Evolutionary conservation across 129 eudicot genomes (phyloP), one percentile per base, ranked within the genome.

Genomic region (Pittosporum tobira): DNA sequence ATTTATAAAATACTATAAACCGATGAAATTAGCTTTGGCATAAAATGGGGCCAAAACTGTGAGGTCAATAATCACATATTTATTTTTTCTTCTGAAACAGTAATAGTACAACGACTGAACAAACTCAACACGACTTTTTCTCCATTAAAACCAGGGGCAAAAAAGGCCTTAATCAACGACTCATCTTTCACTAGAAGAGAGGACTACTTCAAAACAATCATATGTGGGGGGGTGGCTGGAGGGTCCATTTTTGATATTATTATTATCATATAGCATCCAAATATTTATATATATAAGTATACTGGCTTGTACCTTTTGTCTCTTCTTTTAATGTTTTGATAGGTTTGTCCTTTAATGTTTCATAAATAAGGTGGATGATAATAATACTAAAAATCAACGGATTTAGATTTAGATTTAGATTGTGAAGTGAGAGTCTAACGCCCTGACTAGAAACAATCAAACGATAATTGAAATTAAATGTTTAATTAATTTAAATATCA

Each of bases 121-220:
- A n/a, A 28, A 52, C 23, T 52, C 12, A 7, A 4, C 36, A 27
- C 23, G 1, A 29, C 25, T 68, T 30, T 28, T 73, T 67, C 69
- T 56, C 43, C 84, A 69, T 73, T 71, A 78, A 73, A 78, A 73
- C 73, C 76, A 66, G 79, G 84, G 54, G n/a, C n/a, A n/a, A n/a
- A n/a, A 45, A 70, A 65, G 26, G 59, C 61, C 69, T 73, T 43
- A 49, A 47, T 30, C 44, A 57, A 44, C 24, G 42, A 20, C 12
- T 52, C 49, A 43, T 46, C 40, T 54, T 54, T 54, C 43, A 40
- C 22, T 34, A 42, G 53, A 54, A 18, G 5, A 12, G 6, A 53
- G n/a, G 0, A 36, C 0, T 53, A 53, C 59, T 6, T 6, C n/a
- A 2, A 26, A 40, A 29, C 65, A 38, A 18, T 13, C 56, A 21